Conservation (phyloP, 2,329 filamentous ascomycete genomes). For the Fusarium succisae region DNA sequence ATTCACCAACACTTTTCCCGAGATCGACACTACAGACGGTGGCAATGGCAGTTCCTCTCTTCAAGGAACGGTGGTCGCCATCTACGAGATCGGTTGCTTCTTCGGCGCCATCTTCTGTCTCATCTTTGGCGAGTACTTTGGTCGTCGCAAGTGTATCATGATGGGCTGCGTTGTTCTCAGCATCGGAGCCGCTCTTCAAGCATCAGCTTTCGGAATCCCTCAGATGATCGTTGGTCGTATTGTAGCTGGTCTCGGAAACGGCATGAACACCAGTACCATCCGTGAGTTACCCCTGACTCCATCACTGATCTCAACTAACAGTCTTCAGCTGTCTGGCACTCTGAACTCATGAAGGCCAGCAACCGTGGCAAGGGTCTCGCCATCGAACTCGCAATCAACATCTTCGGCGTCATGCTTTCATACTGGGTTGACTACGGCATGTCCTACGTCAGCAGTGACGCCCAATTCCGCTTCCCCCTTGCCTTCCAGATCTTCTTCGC, state of each 20-base stretch:
- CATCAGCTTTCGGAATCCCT: constrained; percentile 50
- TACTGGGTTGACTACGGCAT: constrained; percentile 53
- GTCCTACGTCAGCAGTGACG: constrained; percentile 47
- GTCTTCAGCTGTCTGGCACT: constrained; percentile 50
- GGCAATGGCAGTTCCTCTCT: constrained; percentile 54
- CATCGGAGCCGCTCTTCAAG: constrained; percentile 56
- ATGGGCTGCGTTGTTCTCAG: constrained; percentile 52
- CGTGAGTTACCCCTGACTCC: constrained; percentile 36
- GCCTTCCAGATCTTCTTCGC: constrained; percentile 56
- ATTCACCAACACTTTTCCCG: constrained; percentile 46
- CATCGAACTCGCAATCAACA: constrained; percentile 51
- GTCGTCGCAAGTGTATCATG: constrained; percentile 52
- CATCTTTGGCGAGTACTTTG: constrained; percentile 55
- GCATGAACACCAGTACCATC: constrained; percentile 59
- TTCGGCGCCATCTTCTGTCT: constrained; percentile 54
- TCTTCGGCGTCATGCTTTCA: constrained; percentile 48
- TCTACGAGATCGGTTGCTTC: constrained; percentile 60
- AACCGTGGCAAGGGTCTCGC: constrained; percentile 46
- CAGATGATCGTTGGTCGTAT: constrained; percentile 57
- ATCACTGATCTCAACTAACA: background rate
- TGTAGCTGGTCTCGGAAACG: constrained; percentile 56
- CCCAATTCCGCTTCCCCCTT: constrained; percentile 57
- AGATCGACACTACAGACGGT: constrained; percentile 48
- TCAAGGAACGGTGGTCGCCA: constrained; percentile 56
- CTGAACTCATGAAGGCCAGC: constrained; percentile 53